Base-by-base conservation (phyloP, 257 asterid species). In the Euphrasia confusa region DNA sequence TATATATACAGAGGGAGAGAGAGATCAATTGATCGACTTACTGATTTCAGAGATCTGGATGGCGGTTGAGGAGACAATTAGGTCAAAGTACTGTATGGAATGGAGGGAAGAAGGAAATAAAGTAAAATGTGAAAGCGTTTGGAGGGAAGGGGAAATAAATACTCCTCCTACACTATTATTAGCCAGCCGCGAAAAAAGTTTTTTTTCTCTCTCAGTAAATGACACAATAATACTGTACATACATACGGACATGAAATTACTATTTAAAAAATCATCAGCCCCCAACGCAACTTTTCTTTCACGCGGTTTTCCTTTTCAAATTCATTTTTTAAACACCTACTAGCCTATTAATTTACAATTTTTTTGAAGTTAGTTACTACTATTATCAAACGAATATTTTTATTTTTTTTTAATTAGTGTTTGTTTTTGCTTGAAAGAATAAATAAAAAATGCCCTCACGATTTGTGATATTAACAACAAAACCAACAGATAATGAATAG, bases 241-340 rank as follows among this genome's bases (percentile, higher is more conserved):
- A 70, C 24, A 75, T 74, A 77, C 69, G 79, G 80, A 75, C 74
- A 45, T 74, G 66, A 82, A 74, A 44, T 78, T 73, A n/a, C n/a
- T n/a, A 78, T 84, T 33, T 74, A 76, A 30, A 71, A 39, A 21
- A 21, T 21, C 24, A 52, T 66, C 33, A 54, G 72, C 68, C 81
- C 81, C 81, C 80, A 2, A n/a, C 2, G 7, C 52, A 11, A 13
- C 26, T n/a, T 15, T 14, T 4, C 24, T 48, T 15, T 54, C 58
- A 54, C 58, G 58, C 58, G 58, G 35, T 48, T 48, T 48, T 48
- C 24, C 26, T 48, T 48, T 48, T 48, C 54, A 48, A 57, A 32
- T 71, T 68, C 74, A 74, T 70, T 55, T 73, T 72, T 17, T 53
- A 21, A 21, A 21, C 24, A 21, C 24, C 24, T 21, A 21, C 24